A percentile compares a stretch with the other conserved stretches of the same genome.
Conservation (phyloP, 345 rosid genomes). For the Euclidium syriacum region DNA sequence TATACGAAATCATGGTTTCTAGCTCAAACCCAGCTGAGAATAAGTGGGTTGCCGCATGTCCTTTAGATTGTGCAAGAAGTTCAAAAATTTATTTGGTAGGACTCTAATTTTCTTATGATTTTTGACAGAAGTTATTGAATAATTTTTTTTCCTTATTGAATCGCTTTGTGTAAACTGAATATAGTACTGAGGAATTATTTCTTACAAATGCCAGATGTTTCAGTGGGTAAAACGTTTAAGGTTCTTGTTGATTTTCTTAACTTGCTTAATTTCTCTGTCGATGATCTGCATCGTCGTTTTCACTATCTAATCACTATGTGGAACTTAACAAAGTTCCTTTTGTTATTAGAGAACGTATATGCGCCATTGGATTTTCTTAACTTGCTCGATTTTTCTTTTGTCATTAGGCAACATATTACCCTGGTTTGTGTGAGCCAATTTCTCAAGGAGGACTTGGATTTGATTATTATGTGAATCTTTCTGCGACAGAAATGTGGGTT, state of each 20-base stretch:
- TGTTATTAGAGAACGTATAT: slow-evolving; percentile 58
- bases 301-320: slow-evolving; percentile 1
- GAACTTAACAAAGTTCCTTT: slow-evolving; percentile 14
- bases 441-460: slow-evolving; percentile 95
- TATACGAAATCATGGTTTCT: neutral
- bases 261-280: neutral
- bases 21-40: neutral
- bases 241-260: neutral
- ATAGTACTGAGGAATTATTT: neutral
- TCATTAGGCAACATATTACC: slow-evolving; percentile 76
- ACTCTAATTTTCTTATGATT: neutral
- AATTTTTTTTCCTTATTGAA: neutral
- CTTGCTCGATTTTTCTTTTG: too few relatives aligned
- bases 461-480: slow-evolving; percentile 80
- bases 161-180: neutral
- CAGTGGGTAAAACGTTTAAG: neutral
- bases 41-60: neutral
- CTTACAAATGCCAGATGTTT: neutral
- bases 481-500: slow-evolving; percentile 91
- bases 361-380: too few relatives aligned
- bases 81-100: neutral
- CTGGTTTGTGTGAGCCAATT: slow-evolving; percentile 87
- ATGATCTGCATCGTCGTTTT: neutral
- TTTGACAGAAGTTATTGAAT: neutral
- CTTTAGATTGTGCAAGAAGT: neutral